These are phyloP conservation scores for Cordia subcordata DNA, from an alignment of 257 asterid species.

Conservation along the genomic window DNA sequence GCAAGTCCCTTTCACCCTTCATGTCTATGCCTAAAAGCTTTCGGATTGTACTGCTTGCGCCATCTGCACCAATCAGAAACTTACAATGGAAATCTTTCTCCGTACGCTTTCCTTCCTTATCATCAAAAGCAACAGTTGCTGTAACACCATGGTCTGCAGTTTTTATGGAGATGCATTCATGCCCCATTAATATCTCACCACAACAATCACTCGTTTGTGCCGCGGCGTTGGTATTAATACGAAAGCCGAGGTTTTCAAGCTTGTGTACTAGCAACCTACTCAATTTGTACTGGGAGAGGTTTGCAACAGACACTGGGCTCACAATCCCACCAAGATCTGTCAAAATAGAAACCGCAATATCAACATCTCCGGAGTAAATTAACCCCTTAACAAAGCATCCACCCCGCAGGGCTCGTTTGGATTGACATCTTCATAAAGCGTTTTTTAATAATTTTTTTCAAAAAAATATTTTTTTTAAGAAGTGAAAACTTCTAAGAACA, in stretches of 20 bases:
- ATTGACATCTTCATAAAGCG: no score
- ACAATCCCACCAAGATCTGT: conserved; percentile 73
- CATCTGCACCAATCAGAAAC: conserved; percentile 80
- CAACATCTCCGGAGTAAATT: no score
- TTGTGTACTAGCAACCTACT: conserved; percentile 51
- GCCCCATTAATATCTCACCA: conserved; percentile 67
- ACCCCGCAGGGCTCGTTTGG: no score
- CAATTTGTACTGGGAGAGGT: conserved; percentile 87
- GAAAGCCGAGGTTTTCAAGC: conserved; percentile 55
- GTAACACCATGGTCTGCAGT: conserved; percentile 35
- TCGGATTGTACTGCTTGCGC: conserved; percentile 78
- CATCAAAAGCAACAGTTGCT: conserved; percentile 41
- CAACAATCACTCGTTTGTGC: conserved; percentile 9
- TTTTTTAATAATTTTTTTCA: no score
- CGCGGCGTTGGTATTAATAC: conserved; percentile 22
- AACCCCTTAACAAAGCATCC: no score
- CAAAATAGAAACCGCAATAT: conserved; percentile 6
- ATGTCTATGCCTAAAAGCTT: conserved; percentile 63
- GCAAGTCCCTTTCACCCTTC: conserved; percentile 69
- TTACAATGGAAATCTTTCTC: conserved; percentile 45
- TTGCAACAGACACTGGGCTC: conserved; percentile 89
- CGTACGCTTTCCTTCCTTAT: conserved; percentile 39
- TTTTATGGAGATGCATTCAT: conserved; percentile 56
- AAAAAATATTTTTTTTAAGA: no score
- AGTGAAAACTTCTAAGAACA: no score